Base-by-base conservation (phyloP, 805 yeast genomes). In the Metschnikowia koreensis region DNA sequence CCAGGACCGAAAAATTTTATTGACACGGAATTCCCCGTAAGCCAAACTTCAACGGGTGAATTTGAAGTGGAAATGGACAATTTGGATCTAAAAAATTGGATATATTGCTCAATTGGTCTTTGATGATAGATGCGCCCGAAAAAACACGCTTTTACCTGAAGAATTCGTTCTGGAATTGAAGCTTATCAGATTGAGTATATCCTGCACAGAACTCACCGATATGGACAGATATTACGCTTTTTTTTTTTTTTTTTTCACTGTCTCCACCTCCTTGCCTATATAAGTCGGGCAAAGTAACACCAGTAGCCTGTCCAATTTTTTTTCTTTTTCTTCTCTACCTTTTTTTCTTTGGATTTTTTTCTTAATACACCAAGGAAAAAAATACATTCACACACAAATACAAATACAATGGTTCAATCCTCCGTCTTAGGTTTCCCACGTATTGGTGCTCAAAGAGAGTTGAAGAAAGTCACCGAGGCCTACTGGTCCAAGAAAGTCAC, bases 371-470 rank as follows among this genome's bases (percentile, higher is more conserved):
- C 31, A 16, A 16, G 27, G 27, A 38, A 38, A 42, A 36, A 41
- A 39, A 43, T 6, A 10, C 34, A 31, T 31, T 22, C 4, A 22
- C 22, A 22, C 22, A 22, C 22, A 22, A 22, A 22, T 12, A 31
- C 34, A 15, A 12, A 29, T 42, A 80, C 55, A 68, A 93, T 93
- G 98, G 98, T 93, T 77, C 86, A 86, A 78, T 93, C 98, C 60
- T 84, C 97, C 71, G 96, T 94, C 67, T 84, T 94, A 79, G 99
- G 99, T 76, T 94, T 94, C 94, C 99, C 99, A 80, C 94, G 99
- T 83, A 94, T 93, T 71, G 99, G 99, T 70, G 94, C 97, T 67
- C 91, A 91, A 82, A 94, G 99, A 85, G 99, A 94, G 82, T 86
- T 94, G 77, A 94, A 94, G 82, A 94, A 94, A 80, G 89, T 90